Evolutionary conservation across 2,329 filamentous ascomycete genomes (phyloP).

Genomic region (Trichoderma breve): DNA sequence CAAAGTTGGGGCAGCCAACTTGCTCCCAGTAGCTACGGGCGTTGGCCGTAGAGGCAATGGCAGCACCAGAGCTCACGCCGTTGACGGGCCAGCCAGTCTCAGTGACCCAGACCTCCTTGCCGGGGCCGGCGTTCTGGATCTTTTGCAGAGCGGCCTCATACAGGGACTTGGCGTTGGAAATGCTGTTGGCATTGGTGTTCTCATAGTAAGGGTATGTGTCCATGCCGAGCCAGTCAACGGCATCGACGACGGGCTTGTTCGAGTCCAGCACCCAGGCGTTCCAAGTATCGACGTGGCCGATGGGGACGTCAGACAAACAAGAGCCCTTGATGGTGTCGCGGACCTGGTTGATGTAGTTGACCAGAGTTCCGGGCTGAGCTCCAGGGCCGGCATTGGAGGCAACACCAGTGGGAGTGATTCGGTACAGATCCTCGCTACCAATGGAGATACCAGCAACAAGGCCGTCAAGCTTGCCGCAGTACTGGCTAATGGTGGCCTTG

Average conservation of each 20-base stretch:
- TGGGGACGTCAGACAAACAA: conserved; percentile 51
- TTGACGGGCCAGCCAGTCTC: conserved; percentile 85
- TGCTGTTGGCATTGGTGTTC: conserved; percentile 62
- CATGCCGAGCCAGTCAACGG: conserved; percentile 76
- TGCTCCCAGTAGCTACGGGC: conserved; percentile 79
- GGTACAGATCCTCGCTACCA: conserved; percentile 84
- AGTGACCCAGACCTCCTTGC: conserved; percentile 79
- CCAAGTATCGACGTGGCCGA: conserved; percentile 92
- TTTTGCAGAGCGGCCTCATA: conserved; percentile 66
- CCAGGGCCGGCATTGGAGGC: conserved; percentile 62
- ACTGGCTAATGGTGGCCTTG: conserved; percentile 63
- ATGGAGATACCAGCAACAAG: conserved; percentile 80
- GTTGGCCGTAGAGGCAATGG: conserved; percentile 62
- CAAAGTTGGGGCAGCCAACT: conserved; percentile 70
- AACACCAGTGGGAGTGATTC: conserved; percentile 68
- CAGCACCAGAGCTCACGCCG: conserved; percentile 61
- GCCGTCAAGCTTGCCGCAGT: conserved; percentile 62
- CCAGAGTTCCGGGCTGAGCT: conserved; percentile 58
- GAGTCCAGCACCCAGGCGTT: conserved; percentile 71
- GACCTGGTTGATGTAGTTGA: conserved; percentile 68
- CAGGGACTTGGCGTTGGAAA: conserved; percentile 61
- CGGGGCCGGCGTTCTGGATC: conserved; percentile 56
- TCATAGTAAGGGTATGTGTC: conserved; percentile 88
- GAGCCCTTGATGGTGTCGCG: conserved; percentile 63
- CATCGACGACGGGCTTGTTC: conserved; percentile 68